A percentile compares a stretch with the other conserved stretches of the same genome.
These are phyloP conservation scores for Colletotrichum costaricense DNA, from an alignment of 2,329 filamentous ascomycete genomes.

Conservation along the genomic window DNA sequence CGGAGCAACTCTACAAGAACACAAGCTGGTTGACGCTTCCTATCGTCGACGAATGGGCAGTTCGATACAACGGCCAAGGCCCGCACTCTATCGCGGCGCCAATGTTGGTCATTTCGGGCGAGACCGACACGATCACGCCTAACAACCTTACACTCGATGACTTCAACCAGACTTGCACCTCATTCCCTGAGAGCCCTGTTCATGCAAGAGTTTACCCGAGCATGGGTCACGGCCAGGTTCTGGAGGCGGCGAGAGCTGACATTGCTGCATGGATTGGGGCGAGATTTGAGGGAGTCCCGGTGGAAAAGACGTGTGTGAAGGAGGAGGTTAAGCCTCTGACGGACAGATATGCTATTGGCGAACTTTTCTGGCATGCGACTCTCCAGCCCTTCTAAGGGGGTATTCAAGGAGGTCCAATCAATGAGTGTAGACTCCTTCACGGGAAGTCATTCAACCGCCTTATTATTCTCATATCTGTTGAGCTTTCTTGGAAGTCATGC, in stretches of 20 bases:
- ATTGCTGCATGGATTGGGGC: constrained; percentile 14
- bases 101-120: constrained; percentile 39
- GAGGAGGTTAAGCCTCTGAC: constrained; percentile 15
- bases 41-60: constrained; percentile 18
- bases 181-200: constrained; percentile 5
- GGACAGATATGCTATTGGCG: not conserved
- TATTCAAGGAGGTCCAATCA: too few species aligned
- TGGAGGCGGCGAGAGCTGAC: constrained; percentile 20
- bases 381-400: not conserved
- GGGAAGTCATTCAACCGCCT: too few species aligned
- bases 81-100: constrained; percentile 38
- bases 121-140: constrained; percentile 34
- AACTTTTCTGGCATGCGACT: constrained; percentile 1
- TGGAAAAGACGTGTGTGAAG: not conserved
- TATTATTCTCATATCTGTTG: too few species aligned
- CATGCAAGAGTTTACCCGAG: constrained; percentile 14
- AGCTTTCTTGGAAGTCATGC: too few species aligned
- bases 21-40: not conserved
- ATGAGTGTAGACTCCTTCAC: too few species aligned
- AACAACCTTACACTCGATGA: not conserved
- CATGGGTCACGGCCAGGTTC: constrained; percentile 19
- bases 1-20: constrained; percentile 22
- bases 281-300: constrained; percentile 13
- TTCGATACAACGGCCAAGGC: constrained; percentile 36
- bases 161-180: constrained; percentile 7